phyloP scores from a whole-genome alignment of 345 rosid genomes.

The Rhodomyrtus tomentosa region DNA sequence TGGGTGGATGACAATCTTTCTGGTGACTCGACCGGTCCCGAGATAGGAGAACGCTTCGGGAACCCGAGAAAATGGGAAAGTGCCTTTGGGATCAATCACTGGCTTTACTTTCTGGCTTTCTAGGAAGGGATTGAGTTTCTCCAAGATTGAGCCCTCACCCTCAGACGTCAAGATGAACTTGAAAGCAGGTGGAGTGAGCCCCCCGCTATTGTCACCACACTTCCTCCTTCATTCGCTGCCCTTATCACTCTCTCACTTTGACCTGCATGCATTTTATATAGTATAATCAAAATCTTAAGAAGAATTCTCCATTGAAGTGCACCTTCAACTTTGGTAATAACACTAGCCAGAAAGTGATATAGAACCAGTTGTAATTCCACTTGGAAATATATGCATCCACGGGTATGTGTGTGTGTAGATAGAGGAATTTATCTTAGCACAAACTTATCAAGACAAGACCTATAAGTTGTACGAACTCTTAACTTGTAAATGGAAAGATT shows the following conservation, averaged over 20 bases:
- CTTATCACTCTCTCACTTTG: slow-evolving; percentile 71
- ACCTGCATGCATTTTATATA: slow-evolving; percentile 22
- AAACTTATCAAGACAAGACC: background rate
- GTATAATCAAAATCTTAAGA: background rate
- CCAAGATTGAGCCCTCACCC: slow-evolving; percentile 49
- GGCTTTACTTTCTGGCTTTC: slow-evolving; percentile 70
- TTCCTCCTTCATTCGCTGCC: slow-evolving; percentile 76
- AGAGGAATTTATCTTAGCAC: background rate
- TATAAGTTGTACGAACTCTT: background rate
- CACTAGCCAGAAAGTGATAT: background rate
- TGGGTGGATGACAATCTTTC: slow-evolving; percentile 60
- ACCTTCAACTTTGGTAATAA: background rate
- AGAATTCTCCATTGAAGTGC: too few species aligned
- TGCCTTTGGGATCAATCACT: slow-evolving; percentile 68
- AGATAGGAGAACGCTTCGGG: slow-evolving; percentile 57
- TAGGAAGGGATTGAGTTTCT: slow-evolving; percentile 59
- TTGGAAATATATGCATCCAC: background rate
- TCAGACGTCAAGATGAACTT: slow-evolving; percentile 73
- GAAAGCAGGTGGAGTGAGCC: slow-evolving; percentile 63
- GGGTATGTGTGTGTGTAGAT: too few species aligned
- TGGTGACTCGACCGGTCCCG: slow-evolving; percentile 59
- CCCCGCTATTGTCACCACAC: slow-evolving; percentile 72
- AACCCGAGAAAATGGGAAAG: slow-evolving; percentile 57
- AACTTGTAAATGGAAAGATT: background rate
- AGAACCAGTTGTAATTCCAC: background rate